Evolutionary conservation across 352 stramenopile genomes (phyloP).

Genomic region (Globisporangium yorkense): DNA sequence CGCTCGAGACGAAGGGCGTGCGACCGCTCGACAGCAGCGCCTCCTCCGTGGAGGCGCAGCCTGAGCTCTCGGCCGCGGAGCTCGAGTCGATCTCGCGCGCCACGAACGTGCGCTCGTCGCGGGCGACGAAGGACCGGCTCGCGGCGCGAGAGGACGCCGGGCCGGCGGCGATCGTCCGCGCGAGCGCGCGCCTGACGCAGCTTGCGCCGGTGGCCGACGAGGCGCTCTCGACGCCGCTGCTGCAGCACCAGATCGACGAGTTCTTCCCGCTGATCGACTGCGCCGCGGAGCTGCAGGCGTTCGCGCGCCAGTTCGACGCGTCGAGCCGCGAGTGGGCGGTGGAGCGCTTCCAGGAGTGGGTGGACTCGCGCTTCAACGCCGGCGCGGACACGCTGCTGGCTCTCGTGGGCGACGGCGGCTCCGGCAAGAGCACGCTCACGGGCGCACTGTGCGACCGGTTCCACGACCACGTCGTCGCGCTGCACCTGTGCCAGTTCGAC

Average conservation of each 20-base stretch:
- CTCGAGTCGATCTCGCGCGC: conserved; percentile 35
- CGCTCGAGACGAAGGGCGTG: conserved; percentile 22
- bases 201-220: conserved; percentile 61
- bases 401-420: conserved; percentile 62
- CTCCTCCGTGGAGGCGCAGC: conserved; percentile 10
- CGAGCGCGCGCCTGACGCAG: conserved; percentile 43
- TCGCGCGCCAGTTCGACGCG: conserved; percentile 34
- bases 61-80: conserved; percentile 33
- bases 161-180: conserved; percentile 18
- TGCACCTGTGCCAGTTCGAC: conserved; percentile 78
- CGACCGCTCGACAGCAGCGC: conserved; percentile 11
- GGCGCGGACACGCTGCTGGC: conserved; percentile 52
- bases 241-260: conserved; percentile 72
- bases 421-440: conserved; percentile 63
- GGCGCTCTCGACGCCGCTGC: conserved; percentile 56
- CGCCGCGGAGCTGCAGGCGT: conserved; percentile 34
- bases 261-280: conserved; percentile 78
- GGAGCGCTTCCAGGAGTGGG: conserved; percentile 66
- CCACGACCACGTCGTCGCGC: conserved; percentile 45
- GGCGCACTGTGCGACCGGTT: conserved; percentile 49
- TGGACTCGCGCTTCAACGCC: conserved; percentile 63
- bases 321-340: conserved; percentile 61
- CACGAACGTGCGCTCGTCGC: conserved; percentile 44
- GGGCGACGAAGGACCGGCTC: conserved; percentile 42
- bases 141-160: conserved; percentile 21